phyloP scores from a whole-genome alignment of 2,329 filamentous ascomycete genomes.

The Xylariales sp. region DNA sequence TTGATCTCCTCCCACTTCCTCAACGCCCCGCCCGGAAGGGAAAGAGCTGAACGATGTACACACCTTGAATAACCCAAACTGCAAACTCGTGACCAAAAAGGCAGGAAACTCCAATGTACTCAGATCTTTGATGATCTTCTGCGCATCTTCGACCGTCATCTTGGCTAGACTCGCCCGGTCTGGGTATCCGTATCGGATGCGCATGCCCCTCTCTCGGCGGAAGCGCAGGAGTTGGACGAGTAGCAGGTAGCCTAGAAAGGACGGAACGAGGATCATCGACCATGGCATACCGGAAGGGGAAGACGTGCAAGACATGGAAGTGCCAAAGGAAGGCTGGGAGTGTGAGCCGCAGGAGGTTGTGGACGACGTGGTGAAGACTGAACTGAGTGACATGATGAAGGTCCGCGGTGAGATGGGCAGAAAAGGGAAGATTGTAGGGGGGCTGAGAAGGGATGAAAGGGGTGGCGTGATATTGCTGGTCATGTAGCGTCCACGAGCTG shows the following conservation, averaged over 20 bases:
- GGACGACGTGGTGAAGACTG: too few relatives aligned
- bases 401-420: background rate
- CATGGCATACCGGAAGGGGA: conserved; percentile 11
- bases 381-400: background rate
- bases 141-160: conserved; percentile 27
- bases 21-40: too few relatives aligned
- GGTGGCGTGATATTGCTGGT: background rate
- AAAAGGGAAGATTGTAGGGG: background rate
- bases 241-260: conserved; percentile 17
- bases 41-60: background rate
- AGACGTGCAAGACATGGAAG: conserved; percentile 2
- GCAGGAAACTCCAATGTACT: conserved; percentile 22
- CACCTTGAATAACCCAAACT: conserved; percentile 30
- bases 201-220: conserved; percentile 21
- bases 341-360: too few relatives aligned
- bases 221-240: conserved; percentile 24
- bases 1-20: too few relatives aligned
- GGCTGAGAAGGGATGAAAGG: background rate
- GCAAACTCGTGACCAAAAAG: conserved; percentile 19
- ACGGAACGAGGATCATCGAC: conserved; percentile 15
- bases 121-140: conserved; percentile 23
- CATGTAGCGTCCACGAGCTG: too few relatives aligned
- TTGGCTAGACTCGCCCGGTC: conserved; percentile 19
- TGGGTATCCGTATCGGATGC: conserved; percentile 19
- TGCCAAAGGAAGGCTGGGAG: conserved; percentile 5